Conservation (phyloP, 1,284 basidiomycete genomes). For the Pholiota adiposa region DNA sequence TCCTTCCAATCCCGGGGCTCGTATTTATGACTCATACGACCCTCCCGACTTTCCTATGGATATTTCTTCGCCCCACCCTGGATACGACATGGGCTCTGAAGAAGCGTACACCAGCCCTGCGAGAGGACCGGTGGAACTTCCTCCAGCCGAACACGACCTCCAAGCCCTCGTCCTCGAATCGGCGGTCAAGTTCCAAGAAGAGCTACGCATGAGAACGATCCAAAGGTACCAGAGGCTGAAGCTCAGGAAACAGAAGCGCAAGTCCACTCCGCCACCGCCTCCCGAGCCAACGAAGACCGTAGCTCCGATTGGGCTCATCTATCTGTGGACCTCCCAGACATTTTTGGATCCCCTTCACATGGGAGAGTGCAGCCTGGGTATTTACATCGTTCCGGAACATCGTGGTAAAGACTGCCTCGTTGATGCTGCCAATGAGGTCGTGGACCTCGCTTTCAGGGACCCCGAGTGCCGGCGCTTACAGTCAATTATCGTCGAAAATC, state of each 20-base stretch:
- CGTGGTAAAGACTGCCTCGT: conserved; percentile 47
- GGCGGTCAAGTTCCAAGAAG: conserved; percentile 15
- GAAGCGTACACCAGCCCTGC: conserved; percentile 12
- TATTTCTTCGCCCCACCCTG: conserved; percentile 4
- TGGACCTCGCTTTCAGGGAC: conserved; percentile 52
- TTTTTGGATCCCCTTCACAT: conserved; percentile 33
- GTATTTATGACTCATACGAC: background rate
- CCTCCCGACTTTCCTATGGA: background rate
- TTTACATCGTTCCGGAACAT: conserved; percentile 43
- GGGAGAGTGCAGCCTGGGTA: conserved; percentile 55
- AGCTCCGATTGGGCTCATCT: conserved; percentile 32
- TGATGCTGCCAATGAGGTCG: conserved; percentile 46
- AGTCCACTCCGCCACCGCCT: background rate
- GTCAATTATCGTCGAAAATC: conserved; percentile 48
- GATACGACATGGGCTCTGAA: too few relatives aligned
- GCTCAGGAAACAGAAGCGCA: conserved; percentile 8
- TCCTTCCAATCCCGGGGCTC: background rate
- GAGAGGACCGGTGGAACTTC: background rate
- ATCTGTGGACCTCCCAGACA: conserved; percentile 30
- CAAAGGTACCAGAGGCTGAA: conserved; percentile 14
- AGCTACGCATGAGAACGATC: conserved; percentile 19
- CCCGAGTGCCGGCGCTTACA: conserved; percentile 59
- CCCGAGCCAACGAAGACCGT: background rate
- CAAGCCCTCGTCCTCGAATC: conserved; percentile 18
- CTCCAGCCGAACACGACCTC: conserved; percentile 14